Evolutionary conservation across 2,329 filamentous ascomycete genomes (phyloP), one percentile per base, ranked within the genome.

Genomic region (Sporothrix euskadiensis): DNA sequence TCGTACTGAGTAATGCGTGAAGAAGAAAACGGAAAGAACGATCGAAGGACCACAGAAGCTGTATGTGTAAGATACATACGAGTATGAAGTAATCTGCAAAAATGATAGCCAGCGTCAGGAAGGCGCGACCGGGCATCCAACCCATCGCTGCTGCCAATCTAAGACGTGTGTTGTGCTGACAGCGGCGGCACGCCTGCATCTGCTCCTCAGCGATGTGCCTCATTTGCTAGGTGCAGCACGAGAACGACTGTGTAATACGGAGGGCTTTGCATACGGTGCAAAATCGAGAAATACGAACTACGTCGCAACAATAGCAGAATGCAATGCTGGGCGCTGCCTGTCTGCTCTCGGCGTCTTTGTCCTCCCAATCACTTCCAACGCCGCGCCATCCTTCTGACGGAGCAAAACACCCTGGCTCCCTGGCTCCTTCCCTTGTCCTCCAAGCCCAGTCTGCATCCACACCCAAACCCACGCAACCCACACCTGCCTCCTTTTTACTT

Each of bases 291-390:
- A 4, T 26, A 26, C 26, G 26, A 26, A 26, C 26, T 26, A 26
- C 26, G 26, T 26, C 26, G 26, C 26, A 26, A 26, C 26, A 26
- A 26, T n/a, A 41, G 30, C 39, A 22, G 26, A 65, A 44, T 65
- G n/a, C 54, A 71, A 59, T 52, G 44, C 41, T 22, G 44, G 44
- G 22, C 22, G 26, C 8, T 32, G 44, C 49, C 30, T 16, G 12
- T 44, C 47, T 35, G n/a, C 47, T 35, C n/a, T 57, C 39, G 22
- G 71, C 35, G 71, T 35, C 71, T 47, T 72, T 72, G 61, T 72
- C 35, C 47, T 30, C 47, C 49, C 16, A 54, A 22, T n/a, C 70
- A 52, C 57, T 41, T 47, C 70, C n/a, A 39, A n/a, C 70, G n/a
- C 49, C 71, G 32, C 32, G 57, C 57, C 26, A 63, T 49, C 57